Evolutionary conservation across 1,284 basidiomycete genomes (phyloP).

Genomic region (Irpex sp.): DNA sequence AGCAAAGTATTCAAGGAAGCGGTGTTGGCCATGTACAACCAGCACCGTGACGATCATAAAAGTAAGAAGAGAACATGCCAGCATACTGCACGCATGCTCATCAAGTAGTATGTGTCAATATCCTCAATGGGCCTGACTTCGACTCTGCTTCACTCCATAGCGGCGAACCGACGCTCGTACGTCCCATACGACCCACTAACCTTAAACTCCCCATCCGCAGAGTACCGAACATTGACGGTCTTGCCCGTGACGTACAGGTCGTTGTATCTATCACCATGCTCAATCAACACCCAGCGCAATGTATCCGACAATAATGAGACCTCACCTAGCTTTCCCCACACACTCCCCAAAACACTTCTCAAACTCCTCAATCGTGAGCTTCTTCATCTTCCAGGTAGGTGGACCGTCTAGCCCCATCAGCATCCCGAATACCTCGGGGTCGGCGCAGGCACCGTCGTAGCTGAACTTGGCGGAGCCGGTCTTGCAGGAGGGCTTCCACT

Average conservation of each 20-base stretch:
- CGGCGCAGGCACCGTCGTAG: conserved; percentile 53
- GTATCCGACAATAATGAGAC: too few species aligned
- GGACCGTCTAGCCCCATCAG: conserved; percentile 42
- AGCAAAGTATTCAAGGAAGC: too few species aligned
- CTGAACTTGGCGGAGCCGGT: conserved; percentile 43
- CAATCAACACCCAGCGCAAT: too few species aligned
- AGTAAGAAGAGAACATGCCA: too few species aligned
- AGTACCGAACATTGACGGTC: background rate
- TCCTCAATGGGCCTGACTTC: too few species aligned
- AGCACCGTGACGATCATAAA: too few species aligned
- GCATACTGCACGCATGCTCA: too few species aligned
- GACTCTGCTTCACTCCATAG: too few species aligned
- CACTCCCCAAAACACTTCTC: conserved; percentile 32
- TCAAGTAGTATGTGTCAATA: too few species aligned
- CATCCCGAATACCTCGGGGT: conserved; percentile 48
- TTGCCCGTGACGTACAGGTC: background rate
- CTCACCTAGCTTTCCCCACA: background rate
- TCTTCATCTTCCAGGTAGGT: conserved; percentile 52
- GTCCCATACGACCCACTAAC: background rate
- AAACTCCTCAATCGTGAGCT: conserved; percentile 44
- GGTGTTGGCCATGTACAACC: too few species aligned
- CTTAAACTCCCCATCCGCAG: background rate
- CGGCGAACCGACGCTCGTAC: background rate
- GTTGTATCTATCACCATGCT: background rate
- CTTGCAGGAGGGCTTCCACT: conserved; percentile 34